Base-by-base conservation (phyloP, 2,329 filamentous ascomycete species). In the Colletotrichum graminicola region DNA sequence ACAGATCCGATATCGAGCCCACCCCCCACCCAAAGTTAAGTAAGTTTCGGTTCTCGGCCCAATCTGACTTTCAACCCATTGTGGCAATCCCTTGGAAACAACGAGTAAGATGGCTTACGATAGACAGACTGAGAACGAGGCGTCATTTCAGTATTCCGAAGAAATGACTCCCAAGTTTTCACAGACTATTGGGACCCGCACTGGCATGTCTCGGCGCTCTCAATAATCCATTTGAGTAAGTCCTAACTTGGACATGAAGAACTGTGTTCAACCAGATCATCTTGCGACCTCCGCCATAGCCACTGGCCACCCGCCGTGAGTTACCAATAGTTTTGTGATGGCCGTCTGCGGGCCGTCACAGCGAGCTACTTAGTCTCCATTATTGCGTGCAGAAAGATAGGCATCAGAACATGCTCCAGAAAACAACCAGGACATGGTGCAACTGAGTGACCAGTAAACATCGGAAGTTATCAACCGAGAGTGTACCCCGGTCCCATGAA, bases 401-500 rank as follows among this genome's bases (percentile, higher is more conserved):
- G 12, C 52, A 39, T 56, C n/a, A 23, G 21, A 21, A 23, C 18
- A 23, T 56, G 32, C 16, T 11, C 52, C 32, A 16, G 32, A 39
- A 12, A 56, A 55, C 21, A 21, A n/a, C 18, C 16, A 21, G 29
- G 34, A n/a, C 54, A 56, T 34, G 54, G 32, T 39, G 32, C 54
- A 36, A 23, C 5, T 26, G 12, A 23, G 23, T n/a, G 26, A 29
- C 39, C 43, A 29, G 36, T 49, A 14, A 45, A 60, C n/a, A 23
- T 32, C n/a, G 34, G 23, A 49, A 61, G 43, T 39, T 29, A 16
- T 26, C 32, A 12, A 29, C 23, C 52, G 36, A 49, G 16, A 51
- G 11, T 12, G 8, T 8, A 51, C 62, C 51, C 51, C 62, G 12
- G 43, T 67, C 51, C 43, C 45, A 45, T 71, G n/a, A 34, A 64